A percentile compares a stretch with the other conserved stretches of the same genome.
Evolutionary conservation across 78 protist species (phyloP).

Genomic region (Protostelium mycophagum): DNA sequence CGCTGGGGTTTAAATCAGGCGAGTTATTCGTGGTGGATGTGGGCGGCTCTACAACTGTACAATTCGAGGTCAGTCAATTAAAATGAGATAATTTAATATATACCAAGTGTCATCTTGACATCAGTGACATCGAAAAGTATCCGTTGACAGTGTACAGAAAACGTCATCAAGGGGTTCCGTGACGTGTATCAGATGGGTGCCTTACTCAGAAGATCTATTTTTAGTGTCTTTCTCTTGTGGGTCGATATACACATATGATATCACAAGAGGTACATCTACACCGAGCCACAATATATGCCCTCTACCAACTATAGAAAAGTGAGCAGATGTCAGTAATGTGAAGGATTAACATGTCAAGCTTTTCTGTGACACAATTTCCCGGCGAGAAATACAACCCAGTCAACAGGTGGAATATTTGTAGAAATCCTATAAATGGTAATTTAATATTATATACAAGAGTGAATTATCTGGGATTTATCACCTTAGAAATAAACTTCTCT

Average conservation of each 20-base stretch:
- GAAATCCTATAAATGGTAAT: background rate
- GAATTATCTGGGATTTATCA: background rate
- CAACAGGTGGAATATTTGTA: background rate
- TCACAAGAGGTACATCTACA: slow-evolving; percentile 1
- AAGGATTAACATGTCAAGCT: background rate
- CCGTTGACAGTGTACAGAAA: too few species aligned
- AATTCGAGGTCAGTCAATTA: background rate
- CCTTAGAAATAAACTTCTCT: slow-evolving; percentile 25
- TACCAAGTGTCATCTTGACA: too few species aligned
- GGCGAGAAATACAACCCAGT: slow-evolving; percentile 14
- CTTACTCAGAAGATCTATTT: slow-evolving; percentile 12
- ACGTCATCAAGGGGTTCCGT: background rate
- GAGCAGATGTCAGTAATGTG: background rate
- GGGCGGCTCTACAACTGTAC: background rate
- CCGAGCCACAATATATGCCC: background rate
- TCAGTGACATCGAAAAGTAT: too few species aligned
- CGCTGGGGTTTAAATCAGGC: background rate
- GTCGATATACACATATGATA: slow-evolving; percentile 19
- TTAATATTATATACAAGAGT: too few species aligned
- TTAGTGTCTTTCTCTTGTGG: slow-evolving; percentile 43
- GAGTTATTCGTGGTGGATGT: background rate
- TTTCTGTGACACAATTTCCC: background rate
- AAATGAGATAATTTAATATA: background rate
- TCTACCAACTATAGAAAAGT: background rate
- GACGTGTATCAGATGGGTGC: slow-evolving; percentile 55